Base-by-base conservation (phyloP, 106 monocot species). In the Posidonia australis region DNA sequence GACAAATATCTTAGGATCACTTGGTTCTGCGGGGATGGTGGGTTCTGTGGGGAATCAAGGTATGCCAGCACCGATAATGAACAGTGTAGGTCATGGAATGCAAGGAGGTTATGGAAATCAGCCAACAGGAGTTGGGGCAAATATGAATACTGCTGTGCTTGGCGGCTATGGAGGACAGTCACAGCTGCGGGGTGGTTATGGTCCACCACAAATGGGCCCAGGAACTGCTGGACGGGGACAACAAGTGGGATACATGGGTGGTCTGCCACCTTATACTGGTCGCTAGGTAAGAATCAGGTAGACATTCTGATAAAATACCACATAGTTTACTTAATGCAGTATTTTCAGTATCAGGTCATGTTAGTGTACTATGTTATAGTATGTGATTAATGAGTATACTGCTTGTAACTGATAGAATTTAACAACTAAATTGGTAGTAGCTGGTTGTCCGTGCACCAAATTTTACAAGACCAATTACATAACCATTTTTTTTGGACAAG, bases 141-240 rank as follows among this genome's bases (percentile, higher is more conserved):
- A 51, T 46, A 5, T 70, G 49, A 64, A 72, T 46, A 22, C 70
- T 46, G 62, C 67, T 6, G 16, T 67, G 48, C 54, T 75, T 30
- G 77, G 70, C 18, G 62, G 74, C 0, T 80, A 80, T 70, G 82
- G 77, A 11, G 72, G 63, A 23, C 71, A 64, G 3, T 20, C 62
- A 55, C 52, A 32, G 12, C 61, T 72, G 36, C 82, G 74, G 46
- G 84, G 92, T 60, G 83, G 73, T 22, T 86, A 88, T 59, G 75
- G 78, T 32, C 65, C 65, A 63, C 42, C 65, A n/a, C 61, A 58
- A 6, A 58, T 77, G 70, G 59, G 67, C 5, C 81, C 73, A 44
- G 82, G 80, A 66, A 29, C 29, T 31, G 58, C 77, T 22, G 75
- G 65, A 0, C 77, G 79, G 56, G 72, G 70, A 17, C 77, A 75